Percentiles rank a stretch among this genome's conserved stretches.
phyloP scores from a whole-genome alignment of 768 basidiomycete genomes.

The Myochromella boudieri region DNA sequence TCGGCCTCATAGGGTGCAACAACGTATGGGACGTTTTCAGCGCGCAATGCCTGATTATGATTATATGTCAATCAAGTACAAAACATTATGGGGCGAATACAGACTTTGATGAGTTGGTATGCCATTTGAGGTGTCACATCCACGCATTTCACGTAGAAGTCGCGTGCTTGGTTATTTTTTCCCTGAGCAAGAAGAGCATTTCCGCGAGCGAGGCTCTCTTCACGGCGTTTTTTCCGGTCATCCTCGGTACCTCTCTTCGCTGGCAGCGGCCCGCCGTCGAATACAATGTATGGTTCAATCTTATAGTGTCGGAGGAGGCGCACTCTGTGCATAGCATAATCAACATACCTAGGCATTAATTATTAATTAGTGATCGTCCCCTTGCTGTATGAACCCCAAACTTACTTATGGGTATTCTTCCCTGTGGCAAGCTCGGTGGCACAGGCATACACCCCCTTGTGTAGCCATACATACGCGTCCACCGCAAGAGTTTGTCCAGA shows the following conservation, averaged over 20 bases:
- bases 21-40: slow-evolving; percentile 78
- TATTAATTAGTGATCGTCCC: not conserved
- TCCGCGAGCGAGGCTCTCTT: slow-evolving; percentile 75
- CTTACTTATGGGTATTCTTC: slow-evolving; percentile 79
- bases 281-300: slow-evolving; percentile 89
- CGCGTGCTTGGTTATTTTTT: slow-evolving; percentile 76
- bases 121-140: slow-evolving; percentile 99
- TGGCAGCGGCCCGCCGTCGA: slow-evolving; percentile 94
- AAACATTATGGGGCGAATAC: slow-evolving; percentile 10
- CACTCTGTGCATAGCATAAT: slow-evolving; percentile 93
- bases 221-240: slow-evolving; percentile 72
- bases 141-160: slow-evolving; percentile 85
- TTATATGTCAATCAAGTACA: not conserved
- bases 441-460: slow-evolving; percentile 87
- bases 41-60: slow-evolving; percentile 78
- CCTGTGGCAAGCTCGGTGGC: slow-evolving; percentile 89
- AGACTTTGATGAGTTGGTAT: slow-evolving; percentile 93
- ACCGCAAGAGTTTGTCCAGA: slow-evolving; percentile 84
- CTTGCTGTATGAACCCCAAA: slow-evolving; percentile 13
- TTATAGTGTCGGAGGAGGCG: slow-evolving; percentile 82
- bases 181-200: slow-evolving; percentile 76
- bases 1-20: slow-evolving; percentile 99
- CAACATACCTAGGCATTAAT: slow-evolving; percentile 72
- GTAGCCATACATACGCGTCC: slow-evolving; percentile 95
- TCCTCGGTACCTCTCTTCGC: slow-evolving; percentile 91